Evolutionary conservation across 163 green algal species (phyloP), one percentile per base, ranked within the genome.

Genomic region (Scenedesmus sp.): DNA sequence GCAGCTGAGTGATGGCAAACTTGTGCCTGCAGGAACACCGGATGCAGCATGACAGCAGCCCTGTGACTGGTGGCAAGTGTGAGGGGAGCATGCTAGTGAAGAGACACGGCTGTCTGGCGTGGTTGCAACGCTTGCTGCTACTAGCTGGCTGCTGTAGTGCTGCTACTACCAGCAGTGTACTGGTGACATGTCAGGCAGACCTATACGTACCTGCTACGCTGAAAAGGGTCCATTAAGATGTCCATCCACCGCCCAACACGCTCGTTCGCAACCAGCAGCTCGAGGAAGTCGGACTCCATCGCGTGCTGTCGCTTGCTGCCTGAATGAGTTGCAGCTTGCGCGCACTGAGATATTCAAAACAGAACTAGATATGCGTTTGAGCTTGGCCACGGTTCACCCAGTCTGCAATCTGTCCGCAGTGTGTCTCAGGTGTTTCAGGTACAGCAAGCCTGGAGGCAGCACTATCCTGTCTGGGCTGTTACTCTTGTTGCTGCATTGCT

Each of bases 211-310:
- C 62, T 82, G 55, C 18, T 74, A 23, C 64, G 64, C 52, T 91
- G 70, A 34, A 64, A 90, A 3, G 84, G 56, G 52, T 93, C 66
- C n/a, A 74, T 83, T 2, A 96, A 52, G 34, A 91, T 73, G 82
- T 96, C 92, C 26, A 96, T 59, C 94, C 92, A 95, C 16, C 92
- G 52, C 1, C 73, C 81, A 2, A 97, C 91, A 5, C 93, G 77
- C 82, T 95, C 93, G n/a, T 91, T 94, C 0, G 95, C 95, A 13
- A 97, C 93, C 15, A 97, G 73, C 60, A 96, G 90, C 84, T 96
- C 95, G 3, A 97, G 10, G 62, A 95, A 96, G 7, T 93, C 92
- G 6, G 84, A 89, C 26, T 97, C 95, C 87, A 96, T 94, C 18
- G 94, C 94, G 10, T 79, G 70, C 70, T 79, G 23, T 52, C 70